A percentile compares a stretch with the other conserved stretches of the same genome.
Evolutionary conservation across 2,329 filamentous ascomycete genomes (phyloP).

Genomic region (Cercospora sojina): DNA sequence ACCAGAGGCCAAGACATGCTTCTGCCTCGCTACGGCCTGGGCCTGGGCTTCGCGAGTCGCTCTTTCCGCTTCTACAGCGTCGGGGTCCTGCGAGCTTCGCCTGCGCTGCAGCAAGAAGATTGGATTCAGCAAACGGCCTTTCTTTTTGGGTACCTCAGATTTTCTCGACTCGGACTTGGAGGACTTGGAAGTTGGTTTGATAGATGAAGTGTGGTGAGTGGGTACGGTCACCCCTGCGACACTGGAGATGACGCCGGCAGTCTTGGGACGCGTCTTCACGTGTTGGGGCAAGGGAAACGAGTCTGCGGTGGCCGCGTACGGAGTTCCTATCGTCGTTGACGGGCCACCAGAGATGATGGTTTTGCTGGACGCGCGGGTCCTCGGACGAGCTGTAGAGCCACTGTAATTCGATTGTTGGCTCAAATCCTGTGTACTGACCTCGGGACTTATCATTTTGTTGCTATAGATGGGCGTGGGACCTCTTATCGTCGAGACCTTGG

Average conservation of each 20-base stretch:
- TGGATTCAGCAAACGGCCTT: slow-evolving; percentile 54
- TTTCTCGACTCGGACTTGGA: slow-evolving; percentile 9
- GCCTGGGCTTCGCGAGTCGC: slow-evolving; percentile 29
- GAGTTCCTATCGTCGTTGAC: slow-evolving; percentile 34
- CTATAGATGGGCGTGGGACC: slow-evolving; percentile 16
- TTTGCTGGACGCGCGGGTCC: slow-evolving; percentile 26
- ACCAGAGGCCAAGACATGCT: slow-evolving; percentile 53
- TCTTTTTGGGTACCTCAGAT: slow-evolving; percentile 40
- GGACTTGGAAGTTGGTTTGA: slow-evolving; percentile 17
- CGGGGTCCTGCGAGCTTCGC: slow-evolving; percentile 47
- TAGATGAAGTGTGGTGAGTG: slow-evolving; percentile 34
- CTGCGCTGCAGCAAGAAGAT: slow-evolving; percentile 60
- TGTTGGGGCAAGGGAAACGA: slow-evolving; percentile 37
- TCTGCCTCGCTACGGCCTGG: slow-evolving; percentile 49
- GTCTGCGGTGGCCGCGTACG: slow-evolving; percentile 33
- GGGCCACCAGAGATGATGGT: slow-evolving; percentile 16
- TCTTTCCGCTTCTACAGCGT: slow-evolving; percentile 24
- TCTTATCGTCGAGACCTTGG: slow-evolving; percentile 6
- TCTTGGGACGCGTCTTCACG: slow-evolving; percentile 37
- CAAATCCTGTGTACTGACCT: slow-evolving; percentile 21
- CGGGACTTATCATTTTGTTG: slow-evolving; percentile 16
- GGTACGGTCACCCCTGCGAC: slow-evolving; percentile 39
- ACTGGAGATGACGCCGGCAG: slow-evolving; percentile 31
- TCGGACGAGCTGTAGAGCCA: slow-evolving; percentile 30
- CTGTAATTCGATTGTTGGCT: slow-evolving; percentile 28